Evolutionary conservation across 164 flowering plant genomes (phyloP).

Genomic region (Berberis vulgaris): DNA sequence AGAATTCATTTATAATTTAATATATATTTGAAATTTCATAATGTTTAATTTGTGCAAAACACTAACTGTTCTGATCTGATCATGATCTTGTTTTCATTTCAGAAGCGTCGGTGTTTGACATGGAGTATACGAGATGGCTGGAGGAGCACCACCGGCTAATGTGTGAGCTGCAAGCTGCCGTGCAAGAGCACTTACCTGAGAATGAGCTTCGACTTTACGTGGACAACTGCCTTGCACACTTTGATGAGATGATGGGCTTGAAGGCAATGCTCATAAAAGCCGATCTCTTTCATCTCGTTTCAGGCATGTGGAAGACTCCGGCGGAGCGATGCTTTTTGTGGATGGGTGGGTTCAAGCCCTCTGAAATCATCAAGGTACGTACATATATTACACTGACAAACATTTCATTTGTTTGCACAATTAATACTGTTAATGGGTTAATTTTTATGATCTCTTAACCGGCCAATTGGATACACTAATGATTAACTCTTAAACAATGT

Average conservation of each 20-base stretch:
- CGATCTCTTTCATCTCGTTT: constrained; percentile 83
- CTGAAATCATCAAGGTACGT: constrained; percentile 87
- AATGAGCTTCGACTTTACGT: constrained; percentile 73
- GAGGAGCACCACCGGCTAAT: constrained; percentile 88
- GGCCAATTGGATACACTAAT: too few species aligned
- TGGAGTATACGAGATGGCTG: constrained; percentile 90
- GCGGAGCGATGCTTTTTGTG: constrained; percentile 98
- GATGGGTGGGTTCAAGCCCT: constrained; percentile 97
- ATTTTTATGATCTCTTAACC: too few species aligned
- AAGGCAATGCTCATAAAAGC: constrained; percentile 66
- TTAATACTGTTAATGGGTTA: not conserved
- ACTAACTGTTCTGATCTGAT: not conserved
- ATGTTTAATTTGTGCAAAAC: too few species aligned
- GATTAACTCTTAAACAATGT: too few species aligned
- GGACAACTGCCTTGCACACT: constrained; percentile 71
- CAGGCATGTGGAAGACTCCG: constrained; percentile 97
- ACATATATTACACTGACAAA: not conserved
- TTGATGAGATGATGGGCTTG: constrained; percentile 57
- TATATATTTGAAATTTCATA: too few species aligned
- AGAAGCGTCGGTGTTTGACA: constrained; percentile 83
- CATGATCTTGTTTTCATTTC: not conserved
- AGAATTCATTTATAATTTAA: too few species aligned
- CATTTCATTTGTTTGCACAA: not conserved
- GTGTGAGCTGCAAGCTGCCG: constrained; percentile 86
- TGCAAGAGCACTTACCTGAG: constrained; percentile 82